Percentiles rank a stretch among this genome's conserved stretches.
Conservation (phyloP, 441 rosid genomes). For the Euphorbia celastroides region DNA sequence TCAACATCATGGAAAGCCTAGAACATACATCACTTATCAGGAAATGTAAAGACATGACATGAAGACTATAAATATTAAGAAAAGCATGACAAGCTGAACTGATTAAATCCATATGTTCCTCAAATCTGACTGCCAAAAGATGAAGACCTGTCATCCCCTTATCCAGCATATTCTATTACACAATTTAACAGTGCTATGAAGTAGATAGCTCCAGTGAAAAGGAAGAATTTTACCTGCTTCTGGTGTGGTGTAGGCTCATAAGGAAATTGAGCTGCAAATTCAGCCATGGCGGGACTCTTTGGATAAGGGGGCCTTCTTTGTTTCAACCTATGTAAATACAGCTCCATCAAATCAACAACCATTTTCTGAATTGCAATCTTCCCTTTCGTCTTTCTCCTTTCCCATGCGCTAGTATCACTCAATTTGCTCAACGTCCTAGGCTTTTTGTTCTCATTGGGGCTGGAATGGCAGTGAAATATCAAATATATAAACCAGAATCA, state of each 20-base stretch:
- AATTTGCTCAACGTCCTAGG: conserved; percentile 83
- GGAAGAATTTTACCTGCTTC: conserved; percentile 46
- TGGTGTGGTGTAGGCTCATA: conserved; percentile 91
- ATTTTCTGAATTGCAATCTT: conserved; percentile 95
- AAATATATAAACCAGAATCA: conserved; percentile 9
- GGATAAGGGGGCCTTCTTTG: conserved; percentile 85
- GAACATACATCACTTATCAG: conserved; percentile 24
- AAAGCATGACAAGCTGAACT: neutral
- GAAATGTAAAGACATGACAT: neutral
- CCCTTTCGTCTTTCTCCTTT: conserved; percentile 89
- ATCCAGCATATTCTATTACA: neutral
- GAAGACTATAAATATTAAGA: neutral
- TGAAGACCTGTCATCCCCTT: conserved; percentile 2
- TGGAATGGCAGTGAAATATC: conserved; percentile 28
- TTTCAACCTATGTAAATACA: conserved; percentile 83
- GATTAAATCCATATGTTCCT: neutral
- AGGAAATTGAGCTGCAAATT: conserved; percentile 65
- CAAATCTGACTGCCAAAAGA: neutral
- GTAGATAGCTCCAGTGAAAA: conserved; percentile 8
- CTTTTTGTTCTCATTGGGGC: conserved; percentile 79
- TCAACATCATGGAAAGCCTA: conserved; percentile 96
- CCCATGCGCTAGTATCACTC: conserved; percentile 79
- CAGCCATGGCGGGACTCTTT: conserved; percentile 56
- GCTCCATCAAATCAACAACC: conserved; percentile 98
- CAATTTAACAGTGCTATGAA: conserved; percentile 4